Evolutionary conservation across 139 green algal genomes (phyloP), one percentile per base, ranked within the genome.

Genomic region (Protoeuglena noctilucae): DNA sequence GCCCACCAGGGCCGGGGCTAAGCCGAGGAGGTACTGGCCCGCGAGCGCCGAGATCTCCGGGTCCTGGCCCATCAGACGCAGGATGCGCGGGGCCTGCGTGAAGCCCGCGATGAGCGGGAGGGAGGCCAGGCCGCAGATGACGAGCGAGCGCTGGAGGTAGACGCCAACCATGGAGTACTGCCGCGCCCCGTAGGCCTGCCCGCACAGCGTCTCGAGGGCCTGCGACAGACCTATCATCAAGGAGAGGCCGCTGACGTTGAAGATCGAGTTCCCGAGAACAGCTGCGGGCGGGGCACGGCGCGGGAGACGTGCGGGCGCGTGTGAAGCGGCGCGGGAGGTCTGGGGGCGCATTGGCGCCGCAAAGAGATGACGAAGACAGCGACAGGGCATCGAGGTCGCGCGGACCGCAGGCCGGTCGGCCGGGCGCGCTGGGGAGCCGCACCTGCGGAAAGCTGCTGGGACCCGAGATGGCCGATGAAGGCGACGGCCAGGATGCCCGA

Each of bases 131-230:
- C 19, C 39, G 17, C 31, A 27, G 27, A 61, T 39, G 28, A 61
- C 4, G 9, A 61, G 40, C 4, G 14, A 31, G 39, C 40, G 54
- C 54, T 61, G 54, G 19, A 61, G 34, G n/a, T 54, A 53, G 4
- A 54, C 39, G 12, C 28, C 54, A 4, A 50, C 34, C 12, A 41
- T 22, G 12, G 24, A 17, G 27, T 47, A 9, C 28, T 61, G 28
- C 40, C 52, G 56, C 3, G 54, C 54, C 9, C 28, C 54, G 14
- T 45, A 31, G 7, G 54, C 54, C n/a, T 61, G 54, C 39, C 28
- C 54, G 47, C 29, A 61, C 4, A 61, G 54, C 34, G 54, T 61
- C 27, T 47, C 28, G 9, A 43, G 28, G n/a, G 26, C 53, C 3
- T 17, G 17, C 23, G 53, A 39, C 4, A 59, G 53, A 16, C 53